A percentile compares a stretch with the other conserved stretches of the same genome.
Evolutionary conservation across 768 basidiomycete species (phyloP).

Genomic region (Mycena albidolilacea): DNA sequence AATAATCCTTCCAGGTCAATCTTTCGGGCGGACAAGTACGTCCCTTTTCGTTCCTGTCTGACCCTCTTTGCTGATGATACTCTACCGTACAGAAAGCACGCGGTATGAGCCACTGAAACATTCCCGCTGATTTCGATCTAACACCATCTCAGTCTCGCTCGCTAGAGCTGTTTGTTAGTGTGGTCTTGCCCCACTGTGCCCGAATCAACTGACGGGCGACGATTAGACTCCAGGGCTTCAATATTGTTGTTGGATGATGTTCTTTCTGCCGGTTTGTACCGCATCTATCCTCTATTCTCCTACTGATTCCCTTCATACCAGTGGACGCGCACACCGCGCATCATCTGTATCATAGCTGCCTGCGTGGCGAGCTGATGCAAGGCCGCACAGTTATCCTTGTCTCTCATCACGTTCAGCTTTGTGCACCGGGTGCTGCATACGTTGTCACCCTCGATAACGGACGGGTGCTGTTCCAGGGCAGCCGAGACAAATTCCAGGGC

Average conservation of each 20-base stretch:
- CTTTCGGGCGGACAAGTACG: slow-evolving; percentile 61
- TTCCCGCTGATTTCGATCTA: slow-evolving; percentile 18
- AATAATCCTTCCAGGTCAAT: slow-evolving; percentile 60
- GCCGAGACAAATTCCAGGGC: slow-evolving; percentile 71
- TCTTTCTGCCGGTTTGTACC: slow-evolving; percentile 60
- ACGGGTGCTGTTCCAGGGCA: slow-evolving; percentile 80
- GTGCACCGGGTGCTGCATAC: slow-evolving; percentile 83
- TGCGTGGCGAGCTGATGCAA: slow-evolving; percentile 86
- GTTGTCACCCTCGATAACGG: slow-evolving; percentile 90
- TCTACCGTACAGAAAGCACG: slow-evolving; percentile 66
- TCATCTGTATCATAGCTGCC: slow-evolving; percentile 87
- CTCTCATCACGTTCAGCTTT: slow-evolving; percentile 95
- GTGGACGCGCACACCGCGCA: slow-evolving; percentile 96
- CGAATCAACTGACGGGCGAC: neutral
- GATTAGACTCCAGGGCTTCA: slow-evolving; percentile 79
- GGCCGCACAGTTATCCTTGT: slow-evolving; percentile 92
- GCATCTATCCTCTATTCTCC: neutral
- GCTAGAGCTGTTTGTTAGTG: slow-evolving; percentile 81
- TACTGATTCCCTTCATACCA: slow-evolving; percentile 41
- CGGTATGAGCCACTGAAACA: slow-evolving; percentile 55
- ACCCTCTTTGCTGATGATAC: too few relatives aligned
- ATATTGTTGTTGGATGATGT: slow-evolving; percentile 90
- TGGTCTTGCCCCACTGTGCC: neutral
- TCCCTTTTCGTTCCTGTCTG: too few relatives aligned
- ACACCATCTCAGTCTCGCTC: slow-evolving; percentile 65